phyloP scores from a whole-genome alignment of 2,329 filamentous ascomycete species.

The Zalaria obscura region DNA sequence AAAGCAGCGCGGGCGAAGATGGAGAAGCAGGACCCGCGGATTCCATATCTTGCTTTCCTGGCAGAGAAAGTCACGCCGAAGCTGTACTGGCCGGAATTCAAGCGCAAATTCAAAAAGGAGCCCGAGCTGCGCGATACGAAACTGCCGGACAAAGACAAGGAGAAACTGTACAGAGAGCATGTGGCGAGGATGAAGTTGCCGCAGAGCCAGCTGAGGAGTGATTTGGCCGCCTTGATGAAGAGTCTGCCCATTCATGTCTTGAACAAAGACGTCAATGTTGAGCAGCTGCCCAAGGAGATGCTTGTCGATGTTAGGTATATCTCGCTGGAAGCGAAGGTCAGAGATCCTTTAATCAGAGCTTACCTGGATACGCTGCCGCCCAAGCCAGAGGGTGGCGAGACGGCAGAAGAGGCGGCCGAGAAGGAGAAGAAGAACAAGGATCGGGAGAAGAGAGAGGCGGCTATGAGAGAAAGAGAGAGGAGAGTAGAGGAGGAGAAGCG shows the following conservation, averaged over 20 bases:
- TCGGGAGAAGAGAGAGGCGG: conserved; percentile 44
- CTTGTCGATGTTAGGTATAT: conserved; percentile 57
- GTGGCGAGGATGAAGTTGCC: conserved; percentile 51
- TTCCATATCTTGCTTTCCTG: conserved; percentile 71
- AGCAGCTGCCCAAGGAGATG: conserved; percentile 46
- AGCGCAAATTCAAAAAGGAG: conserved; percentile 76
- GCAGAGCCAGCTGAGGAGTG: conserved; percentile 51
- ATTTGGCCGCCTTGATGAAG: conserved; percentile 52
- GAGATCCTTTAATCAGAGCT: conserved; percentile 51
- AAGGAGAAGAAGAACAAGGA: conserved; percentile 35
- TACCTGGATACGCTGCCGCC: conserved; percentile 51
- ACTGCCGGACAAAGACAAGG: conserved; percentile 50
- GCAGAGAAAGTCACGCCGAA: conserved; percentile 74
- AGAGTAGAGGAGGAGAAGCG: conserved; percentile 11
- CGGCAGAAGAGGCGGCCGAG: conserved; percentile 30
- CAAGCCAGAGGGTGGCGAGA: conserved; percentile 32
- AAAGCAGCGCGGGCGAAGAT: conserved; percentile 60
- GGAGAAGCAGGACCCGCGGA: conserved; percentile 68
- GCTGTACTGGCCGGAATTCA: conserved; percentile 95
- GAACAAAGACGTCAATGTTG: conserved; percentile 43
- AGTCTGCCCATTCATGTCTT: conserved; percentile 43
- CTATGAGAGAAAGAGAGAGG: conserved; percentile 48
- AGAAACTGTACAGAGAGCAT: conserved; percentile 67
- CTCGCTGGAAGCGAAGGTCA: conserved; percentile 43
- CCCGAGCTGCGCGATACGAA: conserved; percentile 60